phyloP scores from a whole-genome alignment of 768 basidiomycete genomes.

The Boletus insuetus region DNA sequence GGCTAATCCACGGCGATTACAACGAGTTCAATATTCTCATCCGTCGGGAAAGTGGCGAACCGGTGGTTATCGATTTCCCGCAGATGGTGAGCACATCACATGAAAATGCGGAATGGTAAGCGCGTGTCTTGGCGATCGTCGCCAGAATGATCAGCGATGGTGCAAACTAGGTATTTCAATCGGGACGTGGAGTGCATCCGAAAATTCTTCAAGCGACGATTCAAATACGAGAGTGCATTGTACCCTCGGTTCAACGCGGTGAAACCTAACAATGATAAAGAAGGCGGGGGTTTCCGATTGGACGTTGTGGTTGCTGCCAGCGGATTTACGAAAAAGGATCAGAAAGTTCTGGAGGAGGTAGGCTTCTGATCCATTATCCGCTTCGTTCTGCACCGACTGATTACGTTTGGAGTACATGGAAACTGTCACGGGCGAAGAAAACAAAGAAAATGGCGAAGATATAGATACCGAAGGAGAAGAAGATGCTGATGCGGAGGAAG shows the following conservation, averaged over 20 bases:
- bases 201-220: slow-evolving; percentile 86
- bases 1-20: slow-evolving; percentile 98
- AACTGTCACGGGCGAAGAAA: slow-evolving; percentile 39
- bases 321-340: slow-evolving; percentile 84
- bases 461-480: slow-evolving; percentile 34
- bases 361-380: slow-evolving; percentile 29
- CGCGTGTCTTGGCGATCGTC: slow-evolving; percentile 9
- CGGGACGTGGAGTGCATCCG: slow-evolving; percentile 97
- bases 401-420: slow-evolving; percentile 62
- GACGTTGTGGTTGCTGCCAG: slow-evolving; percentile 94
- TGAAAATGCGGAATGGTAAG: slow-evolving; percentile 93
- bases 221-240: slow-evolving; percentile 86
- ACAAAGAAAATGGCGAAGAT: slow-evolving; percentile 27
- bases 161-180: slow-evolving; percentile 85
- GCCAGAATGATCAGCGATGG: slow-evolving; percentile 8
- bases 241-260: slow-evolving; percentile 78
- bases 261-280: slow-evolving; percentile 30
- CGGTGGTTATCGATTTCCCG: slow-evolving; percentile 96
- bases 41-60: slow-evolving; percentile 66
- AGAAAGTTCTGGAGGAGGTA: slow-evolving; percentile 83
- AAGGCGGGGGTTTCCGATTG: slow-evolving; percentile 61
- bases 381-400: slow-evolving; percentile 17
- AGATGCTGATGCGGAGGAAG: slow-evolving; percentile 38
- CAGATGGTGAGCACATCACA: slow-evolving; percentile 99
- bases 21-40: slow-evolving; percentile 99